Base-by-base conservation (phyloP, 169 alveolate species). In the Cryptosporidium canis region DNA sequence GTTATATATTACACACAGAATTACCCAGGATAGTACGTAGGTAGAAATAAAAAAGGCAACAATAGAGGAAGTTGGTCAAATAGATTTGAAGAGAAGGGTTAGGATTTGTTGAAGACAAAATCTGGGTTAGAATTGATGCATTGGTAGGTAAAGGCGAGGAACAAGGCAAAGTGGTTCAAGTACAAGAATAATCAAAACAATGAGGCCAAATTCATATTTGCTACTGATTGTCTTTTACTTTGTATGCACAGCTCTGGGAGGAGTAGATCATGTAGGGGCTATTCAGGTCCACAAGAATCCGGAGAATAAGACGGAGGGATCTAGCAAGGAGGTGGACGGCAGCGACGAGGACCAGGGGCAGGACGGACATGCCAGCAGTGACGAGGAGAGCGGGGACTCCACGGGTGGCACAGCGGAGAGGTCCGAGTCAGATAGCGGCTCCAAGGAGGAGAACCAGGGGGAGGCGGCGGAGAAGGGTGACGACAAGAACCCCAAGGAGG, bases 11-110 rank as follows among this genome's bases (percentile, higher is more conserved):
- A 61, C 68, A 61, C 68, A 61, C 68, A 51, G 24, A 51, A 61
- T 61, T 61, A 61, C 68, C 68, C 68, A 35, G 27, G 14, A 35
- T 29, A 61, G 29, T 61, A 61, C 68, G 68, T 61, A 61, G 47
- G 68, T 1, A 61, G 45, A 61, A 61, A 7, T 18, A 31, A 61
- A 35, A 24, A 27, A 58, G 14, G 9, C n/a, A 24, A 33, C 6
- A 51, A 51, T 21, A 21, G n/a, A 27, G 33, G 24, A 24, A 21
- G 33, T 1, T 1, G 24, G 24, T 21, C 33, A 51, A 21, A 33
- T 51, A 21, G n/a, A 18, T 51, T 51, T 51, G 18, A 2, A 51
- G 24, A 33, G 35, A n/a, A 61, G 31, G 24, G 18, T 18, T 14
- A 44, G 9, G 27, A 3, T 5, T 35, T 61, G n/a, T 0, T 16